Evolutionary conservation across 2,329 filamentous ascomycete species (phyloP).

Genomic region (Colletotrichum sp.): DNA sequence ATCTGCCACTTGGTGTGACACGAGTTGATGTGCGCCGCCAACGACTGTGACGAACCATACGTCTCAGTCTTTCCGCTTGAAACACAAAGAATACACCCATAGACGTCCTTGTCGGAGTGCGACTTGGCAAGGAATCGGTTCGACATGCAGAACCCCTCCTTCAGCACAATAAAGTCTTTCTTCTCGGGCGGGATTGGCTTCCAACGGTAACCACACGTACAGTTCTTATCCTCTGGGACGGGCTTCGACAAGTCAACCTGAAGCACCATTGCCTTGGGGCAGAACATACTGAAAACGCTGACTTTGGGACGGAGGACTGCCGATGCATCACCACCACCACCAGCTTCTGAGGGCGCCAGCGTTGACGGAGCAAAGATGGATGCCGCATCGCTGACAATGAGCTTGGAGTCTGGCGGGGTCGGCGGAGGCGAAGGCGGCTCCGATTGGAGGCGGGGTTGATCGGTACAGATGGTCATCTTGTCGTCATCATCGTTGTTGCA

Average conservation of each 20-base stretch:
- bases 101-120: conserved; percentile 36
- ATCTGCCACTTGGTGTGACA: conserved; percentile 48
- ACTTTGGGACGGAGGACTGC: conserved; percentile 32
- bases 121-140: conserved; percentile 45
- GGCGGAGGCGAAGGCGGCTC: conserved; percentile 37
- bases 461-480: conserved; percentile 28
- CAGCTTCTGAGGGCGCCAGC: conserved; percentile 15
- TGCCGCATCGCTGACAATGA: conserved; percentile 25
- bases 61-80: conserved; percentile 38
- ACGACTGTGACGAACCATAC: conserved; percentile 32
- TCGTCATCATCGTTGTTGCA: conserved; percentile 19
- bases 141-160: conserved; percentile 44
- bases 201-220: conserved; percentile 43
- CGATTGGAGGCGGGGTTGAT: conserved; percentile 27
- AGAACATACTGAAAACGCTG: conserved; percentile 45
- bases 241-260: conserved; percentile 38
- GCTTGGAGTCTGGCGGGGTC: conserved; percentile 25
- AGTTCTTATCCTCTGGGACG: conserved; percentile 30
- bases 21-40: conserved; percentile 40
- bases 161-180: conserved; percentile 29
- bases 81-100: conserved; percentile 45
- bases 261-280: conserved; percentile 42
- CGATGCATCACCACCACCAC: not conserved
- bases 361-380: conserved; percentile 22
- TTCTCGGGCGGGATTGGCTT: conserved; percentile 5